These are phyloP conservation scores for Hypoxylon sp. DNA, from an alignment of 2,329 filamentous ascomycete species.

Conservation along the genomic window DNA sequence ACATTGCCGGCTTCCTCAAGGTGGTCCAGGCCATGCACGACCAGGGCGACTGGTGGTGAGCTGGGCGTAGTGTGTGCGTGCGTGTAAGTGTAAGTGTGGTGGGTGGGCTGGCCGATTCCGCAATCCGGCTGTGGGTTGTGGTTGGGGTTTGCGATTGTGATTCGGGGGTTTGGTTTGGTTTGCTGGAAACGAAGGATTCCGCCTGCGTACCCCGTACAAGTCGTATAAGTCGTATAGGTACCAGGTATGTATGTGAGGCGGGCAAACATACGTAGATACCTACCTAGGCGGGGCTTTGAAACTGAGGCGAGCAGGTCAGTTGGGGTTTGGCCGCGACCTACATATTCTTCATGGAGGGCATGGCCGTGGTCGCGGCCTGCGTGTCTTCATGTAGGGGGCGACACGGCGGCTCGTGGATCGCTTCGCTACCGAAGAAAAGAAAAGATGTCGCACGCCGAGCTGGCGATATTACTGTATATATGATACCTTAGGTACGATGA, in stretches of 20 bases:
- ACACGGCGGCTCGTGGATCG: slow-evolving; percentile 8
- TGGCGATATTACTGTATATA: slow-evolving; percentile 19
- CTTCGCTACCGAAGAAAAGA: neutral
- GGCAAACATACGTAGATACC: neutral
- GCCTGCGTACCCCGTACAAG: neutral
- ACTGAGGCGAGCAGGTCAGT: neutral
- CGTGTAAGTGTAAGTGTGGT: neutral
- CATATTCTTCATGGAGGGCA: slow-evolving; percentile 12
- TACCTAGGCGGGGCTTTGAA: neutral
- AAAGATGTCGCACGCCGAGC: neutral
- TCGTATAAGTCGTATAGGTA: neutral
- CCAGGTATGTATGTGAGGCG: neutral
- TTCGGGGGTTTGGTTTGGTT: neutral
- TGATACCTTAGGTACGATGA: slow-evolving; percentile 16
- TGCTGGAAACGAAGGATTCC: slow-evolving; percentile 1
- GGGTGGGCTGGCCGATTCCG: neutral
- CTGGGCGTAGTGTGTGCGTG: neutral
- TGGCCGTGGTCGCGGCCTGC: neutral
- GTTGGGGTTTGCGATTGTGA: neutral
- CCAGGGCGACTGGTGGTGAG: slow-evolving; percentile 91
- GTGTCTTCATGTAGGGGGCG: slow-evolving; percentile 13
- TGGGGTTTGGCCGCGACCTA: slow-evolving; percentile 12
- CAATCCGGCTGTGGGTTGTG: neutral
- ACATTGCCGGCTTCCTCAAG: slow-evolving; percentile 98
- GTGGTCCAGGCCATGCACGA: slow-evolving; percentile 94